Conservation (phyloP, 2,329 filamentous ascomycete species). For the Leptographium galeiforme region DNA sequence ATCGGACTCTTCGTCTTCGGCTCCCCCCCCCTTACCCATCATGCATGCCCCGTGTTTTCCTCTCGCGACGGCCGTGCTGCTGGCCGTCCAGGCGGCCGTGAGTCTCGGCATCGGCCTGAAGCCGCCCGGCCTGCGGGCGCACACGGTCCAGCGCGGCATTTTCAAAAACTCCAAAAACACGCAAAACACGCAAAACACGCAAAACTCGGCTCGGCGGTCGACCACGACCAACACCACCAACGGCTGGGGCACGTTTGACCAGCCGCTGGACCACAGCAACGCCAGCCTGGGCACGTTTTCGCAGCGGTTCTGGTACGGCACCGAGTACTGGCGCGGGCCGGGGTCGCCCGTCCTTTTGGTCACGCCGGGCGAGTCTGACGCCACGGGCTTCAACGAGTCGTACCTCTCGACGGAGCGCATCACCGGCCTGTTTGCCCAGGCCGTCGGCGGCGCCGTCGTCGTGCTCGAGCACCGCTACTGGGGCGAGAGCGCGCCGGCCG, state of each 20-base stretch:
- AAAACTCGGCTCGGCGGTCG: not conserved
- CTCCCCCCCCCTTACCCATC: too few species aligned
- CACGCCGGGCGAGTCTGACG: constrained; percentile 22
- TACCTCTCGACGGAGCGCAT: constrained; percentile 39
- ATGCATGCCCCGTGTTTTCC: not conserved
- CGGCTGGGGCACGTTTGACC: constrained; percentile 20
- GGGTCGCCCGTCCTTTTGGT: constrained; percentile 26
- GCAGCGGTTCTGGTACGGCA: constrained; percentile 26
- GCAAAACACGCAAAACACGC: too few species aligned
- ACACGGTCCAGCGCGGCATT: not conserved
- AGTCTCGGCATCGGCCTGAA: not conserved
- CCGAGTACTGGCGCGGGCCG: constrained; percentile 24
- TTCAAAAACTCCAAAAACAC: not conserved
- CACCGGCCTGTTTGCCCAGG: constrained; percentile 24
- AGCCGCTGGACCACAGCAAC: constrained; percentile 27
- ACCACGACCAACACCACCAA: not conserved
- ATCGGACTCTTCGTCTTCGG: too few species aligned
- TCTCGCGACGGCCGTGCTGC: not conserved
- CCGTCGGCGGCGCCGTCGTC: constrained; percentile 24
- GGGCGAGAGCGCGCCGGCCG: constrained; percentile 24
- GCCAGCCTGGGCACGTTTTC: constrained; percentile 25
- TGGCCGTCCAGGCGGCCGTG: not conserved
- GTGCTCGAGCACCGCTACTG: constrained; percentile 30
- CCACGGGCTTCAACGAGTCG: constrained; percentile 11
- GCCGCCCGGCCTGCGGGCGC: not conserved